A percentile compares a stretch with the other conserved stretches of the same genome.
These are phyloP conservation scores for Penstemon newberryi DNA, from an alignment of 257 asterid genomes.

Conservation along the genomic window DNA sequence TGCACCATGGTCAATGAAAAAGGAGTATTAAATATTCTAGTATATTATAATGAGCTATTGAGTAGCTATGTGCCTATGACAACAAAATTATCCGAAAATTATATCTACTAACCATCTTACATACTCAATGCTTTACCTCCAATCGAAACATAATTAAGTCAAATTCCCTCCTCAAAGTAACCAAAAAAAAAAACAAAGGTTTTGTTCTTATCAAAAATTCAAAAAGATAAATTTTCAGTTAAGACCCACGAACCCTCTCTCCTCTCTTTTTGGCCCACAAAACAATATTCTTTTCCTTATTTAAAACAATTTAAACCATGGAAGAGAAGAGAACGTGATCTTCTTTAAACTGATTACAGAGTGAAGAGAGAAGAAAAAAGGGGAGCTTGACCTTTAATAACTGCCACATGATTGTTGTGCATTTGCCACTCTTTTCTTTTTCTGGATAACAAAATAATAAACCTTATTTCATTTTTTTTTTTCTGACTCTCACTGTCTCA, in stretches of 20 bases:
- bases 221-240: not conserved
- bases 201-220: not conserved
- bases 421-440: constrained; percentile 32
- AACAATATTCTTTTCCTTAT: too few relatives aligned
- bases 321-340: constrained; percentile 25
- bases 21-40: too few relatives aligned
- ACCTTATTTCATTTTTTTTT: constrained; percentile 10
- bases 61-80: too few relatives aligned
- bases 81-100: too few relatives aligned
- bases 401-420: constrained; percentile 59
- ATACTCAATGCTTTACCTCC: not conserved
- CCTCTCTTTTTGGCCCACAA: not conserved
- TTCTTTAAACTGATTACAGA: not conserved
- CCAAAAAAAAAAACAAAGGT: too few relatives aligned
- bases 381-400: constrained; percentile 40
- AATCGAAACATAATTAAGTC: not conserved
- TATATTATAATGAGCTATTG: too few relatives aligned
- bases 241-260: constrained; percentile 8
- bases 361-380: not conserved
- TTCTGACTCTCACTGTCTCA: constrained; percentile 3
- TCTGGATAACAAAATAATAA: constrained; percentile 12
- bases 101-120: too few relatives aligned
- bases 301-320: not conserved
- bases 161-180: not conserved
- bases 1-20: too few relatives aligned